These are phyloP conservation scores for Fusarium acutatum DNA, from an alignment of 2,329 filamentous ascomycete species.

Conservation along the genomic window DNA sequence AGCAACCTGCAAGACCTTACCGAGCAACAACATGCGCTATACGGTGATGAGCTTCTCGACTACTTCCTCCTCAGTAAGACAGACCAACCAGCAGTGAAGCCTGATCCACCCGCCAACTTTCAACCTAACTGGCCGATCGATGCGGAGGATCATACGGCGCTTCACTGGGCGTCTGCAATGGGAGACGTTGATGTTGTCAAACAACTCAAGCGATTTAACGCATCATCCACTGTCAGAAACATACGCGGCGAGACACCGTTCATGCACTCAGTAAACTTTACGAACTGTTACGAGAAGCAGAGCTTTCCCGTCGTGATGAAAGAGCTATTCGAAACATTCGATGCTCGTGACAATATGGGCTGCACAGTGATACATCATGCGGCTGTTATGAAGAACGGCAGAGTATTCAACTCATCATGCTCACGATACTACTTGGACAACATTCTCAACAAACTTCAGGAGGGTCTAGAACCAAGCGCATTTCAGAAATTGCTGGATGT, in stretches of 20 bases:
- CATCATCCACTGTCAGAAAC: conserved; percentile 76
- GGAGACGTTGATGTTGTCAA: conserved; percentile 92
- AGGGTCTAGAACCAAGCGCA: conserved; percentile 77
- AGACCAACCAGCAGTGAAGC: conserved; percentile 75
- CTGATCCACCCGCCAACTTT: conserved; percentile 84
- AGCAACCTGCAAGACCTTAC: conserved; percentile 65
- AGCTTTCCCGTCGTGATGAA: conserved; percentile 87
- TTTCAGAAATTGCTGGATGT: conserved; percentile 82
- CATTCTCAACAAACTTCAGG: conserved; percentile 85
- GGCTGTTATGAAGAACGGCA: conserved; percentile 84
- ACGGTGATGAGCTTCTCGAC: conserved; percentile 91
- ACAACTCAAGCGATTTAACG: conserved; percentile 83
- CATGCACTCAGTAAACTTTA: conserved; percentile 94
- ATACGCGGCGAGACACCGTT: conserved; percentile 85
- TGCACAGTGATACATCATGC: conserved; percentile 96
- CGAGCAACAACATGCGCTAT: conserved; percentile 87
- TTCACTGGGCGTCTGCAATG: conserved; percentile 99
- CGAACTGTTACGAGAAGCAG: conserved; percentile 94
- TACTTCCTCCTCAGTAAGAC: conserved; percentile 92
- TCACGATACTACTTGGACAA: conserved; percentile 94
- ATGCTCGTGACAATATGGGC: conserved; percentile 79
- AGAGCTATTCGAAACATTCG: conserved; percentile 83
- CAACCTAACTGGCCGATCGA: conserved; percentile 94
- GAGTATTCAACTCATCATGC: conserved; percentile 83
- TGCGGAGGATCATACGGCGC: conserved; percentile 87